Conservation (phyloP, 2,329 filamentous ascomycete species). For the Aspergillus chevalieri region DNA sequence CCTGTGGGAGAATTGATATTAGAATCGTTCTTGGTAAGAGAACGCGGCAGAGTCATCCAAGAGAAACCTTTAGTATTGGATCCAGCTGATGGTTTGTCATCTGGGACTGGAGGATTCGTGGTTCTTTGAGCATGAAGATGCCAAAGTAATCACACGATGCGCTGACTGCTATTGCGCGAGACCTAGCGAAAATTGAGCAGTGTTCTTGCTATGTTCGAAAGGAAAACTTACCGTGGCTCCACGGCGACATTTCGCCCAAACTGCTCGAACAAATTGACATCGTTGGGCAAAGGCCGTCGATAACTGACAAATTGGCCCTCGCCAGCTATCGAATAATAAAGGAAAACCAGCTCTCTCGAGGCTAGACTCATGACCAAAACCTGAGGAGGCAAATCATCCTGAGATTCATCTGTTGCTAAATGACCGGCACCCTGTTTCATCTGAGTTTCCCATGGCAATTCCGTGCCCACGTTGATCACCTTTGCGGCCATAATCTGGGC, state of each 20-base stretch:
- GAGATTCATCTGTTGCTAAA: conserved; percentile 5
- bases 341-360: conserved; percentile 66
- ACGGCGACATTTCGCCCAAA: conserved; percentile 65
- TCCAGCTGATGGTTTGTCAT: conserved; percentile 46
- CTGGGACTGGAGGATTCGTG: conserved; percentile 47
- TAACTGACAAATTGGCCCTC: conserved; percentile 56
- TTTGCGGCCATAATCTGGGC: conserved; percentile 71
- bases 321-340: conserved; percentile 55
- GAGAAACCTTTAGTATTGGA: conserved; percentile 54
- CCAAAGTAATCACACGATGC: conserved; percentile 65
- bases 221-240: conserved; percentile 61
- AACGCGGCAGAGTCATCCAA: background rate
- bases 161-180: conserved; percentile 59
- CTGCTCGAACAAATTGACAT: conserved; percentile 48
- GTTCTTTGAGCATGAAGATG: conserved; percentile 62
- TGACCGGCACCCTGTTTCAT: conserved; percentile 17
- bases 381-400: conserved; percentile 61
- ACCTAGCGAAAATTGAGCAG: conserved; percentile 24
- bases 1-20: conserved; percentile 22
- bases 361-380: conserved; percentile 71
- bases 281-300: conserved; percentile 54
- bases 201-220: conserved; percentile 2
- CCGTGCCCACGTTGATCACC: conserved; percentile 59
- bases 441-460: conserved; percentile 29
- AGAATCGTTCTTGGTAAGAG: background rate